phyloP scores from a whole-genome alignment of 768 basidiomycete species.

The Xerocomellus dryophilus region DNA sequence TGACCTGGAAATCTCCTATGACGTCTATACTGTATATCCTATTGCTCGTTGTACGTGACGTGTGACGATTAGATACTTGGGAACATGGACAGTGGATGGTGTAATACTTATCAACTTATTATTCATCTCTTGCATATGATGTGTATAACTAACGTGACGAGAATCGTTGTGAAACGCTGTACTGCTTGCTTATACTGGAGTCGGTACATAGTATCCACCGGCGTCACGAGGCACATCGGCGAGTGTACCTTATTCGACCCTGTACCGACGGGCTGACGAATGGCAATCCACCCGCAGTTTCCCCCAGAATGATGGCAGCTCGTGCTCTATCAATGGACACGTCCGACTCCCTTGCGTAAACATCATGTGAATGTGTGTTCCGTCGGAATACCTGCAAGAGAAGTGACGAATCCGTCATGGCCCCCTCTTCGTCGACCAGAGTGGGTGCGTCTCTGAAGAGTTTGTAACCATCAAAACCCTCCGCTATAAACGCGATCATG shows the following conservation, averaged over 20 bases:
- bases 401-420: conserved; percentile 4
- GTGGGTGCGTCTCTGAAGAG: conserved; percentile 1
- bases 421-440: conserved; percentile 3
- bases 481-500: conserved; percentile 12
- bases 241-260: conserved; percentile 12
- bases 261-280: conserved; percentile 6
- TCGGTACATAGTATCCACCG: neutral
- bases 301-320: conserved; percentile 2
- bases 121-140: conserved; percentile 3
- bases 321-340: conserved; percentile 5
- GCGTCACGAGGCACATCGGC: neutral
- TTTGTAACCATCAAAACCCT: conserved; percentile 9
- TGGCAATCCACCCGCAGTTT: neutral
- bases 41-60: neutral
- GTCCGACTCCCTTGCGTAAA: neutral
- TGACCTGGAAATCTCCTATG: conserved; percentile 6
- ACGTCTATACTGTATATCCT: neutral
- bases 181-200: too few relatives aligned
- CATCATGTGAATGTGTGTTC: neutral
- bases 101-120: conserved; percentile 18
- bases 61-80: neutral
- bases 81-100: neutral
- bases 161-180: too few relatives aligned
- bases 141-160: conserved; percentile 6
- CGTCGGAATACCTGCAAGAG: conserved; percentile 11